phyloP scores from a whole-genome alignment of 2,329 filamentous ascomycete genomes.

The Didymella sp. region DNA sequence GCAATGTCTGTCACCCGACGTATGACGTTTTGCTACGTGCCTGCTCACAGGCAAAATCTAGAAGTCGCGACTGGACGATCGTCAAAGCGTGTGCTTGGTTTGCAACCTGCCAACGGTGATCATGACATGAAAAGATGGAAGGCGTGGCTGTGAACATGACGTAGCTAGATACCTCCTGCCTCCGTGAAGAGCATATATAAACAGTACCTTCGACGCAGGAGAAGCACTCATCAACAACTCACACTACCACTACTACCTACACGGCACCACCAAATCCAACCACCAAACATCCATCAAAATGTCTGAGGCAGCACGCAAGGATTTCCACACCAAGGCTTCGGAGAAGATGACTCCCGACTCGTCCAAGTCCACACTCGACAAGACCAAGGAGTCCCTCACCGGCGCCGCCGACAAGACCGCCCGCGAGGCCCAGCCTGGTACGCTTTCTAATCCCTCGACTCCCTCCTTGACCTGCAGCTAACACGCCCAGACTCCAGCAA shows the following conservation, averaged over 20 bases:
- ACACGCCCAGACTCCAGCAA: conserved; percentile 58
- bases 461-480: background rate
- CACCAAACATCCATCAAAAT: conserved; percentile 54
- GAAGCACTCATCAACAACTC: conserved; percentile 23
- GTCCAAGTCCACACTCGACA: conserved; percentile 67
- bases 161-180: conserved; percentile 21
- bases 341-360: conserved; percentile 65
- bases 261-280: conserved; percentile 31
- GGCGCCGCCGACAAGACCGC: conserved; percentile 63
- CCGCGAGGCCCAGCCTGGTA: conserved; percentile 50
- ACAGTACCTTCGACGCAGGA: conserved; percentile 4
- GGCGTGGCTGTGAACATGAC: conserved; percentile 31
- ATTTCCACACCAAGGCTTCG: conserved; percentile 62
- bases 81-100: conserved; percentile 1
- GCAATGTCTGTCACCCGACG: conserved; percentile 10
- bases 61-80: conserved; percentile 7
- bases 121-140: conserved; percentile 1
- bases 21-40: conserved; percentile 10
- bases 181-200: conserved; percentile 32
- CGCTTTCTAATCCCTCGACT: conserved; percentile 15
- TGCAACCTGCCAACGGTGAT: conserved; percentile 18
- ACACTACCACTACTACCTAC: conserved; percentile 22
- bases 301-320: conserved; percentile 69
- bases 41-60: background rate
- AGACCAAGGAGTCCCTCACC: conserved; percentile 64